Evolutionary conservation across 306 rosid genomes (phyloP), one percentile per base, ranked within the genome.

Genomic region (Benincasa hispida): DNA sequence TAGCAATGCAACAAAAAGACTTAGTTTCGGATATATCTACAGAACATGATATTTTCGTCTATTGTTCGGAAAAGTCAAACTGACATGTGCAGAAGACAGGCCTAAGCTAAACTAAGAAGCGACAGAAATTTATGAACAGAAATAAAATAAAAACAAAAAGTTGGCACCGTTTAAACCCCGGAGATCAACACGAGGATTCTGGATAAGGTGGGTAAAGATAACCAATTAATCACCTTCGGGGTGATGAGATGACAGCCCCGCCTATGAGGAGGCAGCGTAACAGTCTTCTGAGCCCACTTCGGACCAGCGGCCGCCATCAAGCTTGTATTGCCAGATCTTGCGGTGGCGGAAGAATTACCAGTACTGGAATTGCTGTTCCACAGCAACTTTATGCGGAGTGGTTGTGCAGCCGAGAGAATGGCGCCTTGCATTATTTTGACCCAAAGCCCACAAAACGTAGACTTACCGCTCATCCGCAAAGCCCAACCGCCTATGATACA

Each of bases 201-300:
- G 6, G 8, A 37, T 39, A 10, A 37, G 32, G 22, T 39, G 19
- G 14, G 15, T 19, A 6, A 63, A 21, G 45, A 63, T 19, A 73
- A 54, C 53, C 45, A 72, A 70, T 45, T 66, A 54, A 15, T 18
- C 8, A 87, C 97, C 97, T 89, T 85, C 17, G 97, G 87, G 55
- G 98, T 93, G 80, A 93, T 84, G 81, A 93, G 97, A 80, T 93
- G 98, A 62, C 97, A 93, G 32, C 98, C 98, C 27, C 97, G 92
- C 51, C 78, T 80, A 51, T 80, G 89, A 9, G 96, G 96, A 45
- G 97, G 92, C 1, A 93, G 78, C 51, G 85, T 79, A 19, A 93
- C 62, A 80, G 97, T 93, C 81, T 89, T 93, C 86, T 93, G 98
- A 77, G 97, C 97, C 97, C 98, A 92, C 89, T 87, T 92, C 0